phyloP scores from a whole-genome alignment of 1,139 yeast species.

The Debaryomycetaceae sp. region DNA sequence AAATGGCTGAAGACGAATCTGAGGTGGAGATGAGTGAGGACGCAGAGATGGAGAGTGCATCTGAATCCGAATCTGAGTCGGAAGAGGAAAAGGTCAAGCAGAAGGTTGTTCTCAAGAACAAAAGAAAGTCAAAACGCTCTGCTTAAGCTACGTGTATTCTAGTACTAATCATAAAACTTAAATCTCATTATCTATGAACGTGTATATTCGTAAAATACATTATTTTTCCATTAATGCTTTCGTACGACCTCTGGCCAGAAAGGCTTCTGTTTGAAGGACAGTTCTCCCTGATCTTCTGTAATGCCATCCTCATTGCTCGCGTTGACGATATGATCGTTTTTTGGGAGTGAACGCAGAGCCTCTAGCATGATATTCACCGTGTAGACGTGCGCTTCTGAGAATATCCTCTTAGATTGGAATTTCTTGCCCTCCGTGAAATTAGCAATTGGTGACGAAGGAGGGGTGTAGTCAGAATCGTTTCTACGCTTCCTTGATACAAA shows the following conservation, averaged over 20 bases:
- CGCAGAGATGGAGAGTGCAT: constrained; percentile 44
- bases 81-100: constrained; percentile 46
- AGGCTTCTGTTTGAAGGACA: constrained; percentile 22
- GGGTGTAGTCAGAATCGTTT: not conserved
- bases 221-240: not conserved
- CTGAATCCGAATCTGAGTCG: constrained; percentile 25
- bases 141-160: not conserved
- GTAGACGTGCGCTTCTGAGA: constrained; percentile 25
- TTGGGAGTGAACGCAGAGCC: constrained; percentile 15
- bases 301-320: constrained; percentile 1
- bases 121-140: constrained; percentile 38
- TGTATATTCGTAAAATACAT: not conserved
- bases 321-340: constrained; percentile 7
- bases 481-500: not conserved
- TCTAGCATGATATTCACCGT: constrained; percentile 31
- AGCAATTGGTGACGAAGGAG: constrained; percentile 6
- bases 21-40: constrained; percentile 33
- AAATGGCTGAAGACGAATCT: constrained; percentile 34
- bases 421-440: constrained; percentile 12
- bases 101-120: constrained; percentile 77
- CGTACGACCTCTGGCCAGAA: constrained; percentile 22
- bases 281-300: constrained; percentile 1
- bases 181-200: not conserved
- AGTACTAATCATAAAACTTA: not conserved
- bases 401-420: constrained; percentile 24